Evolutionary conservation across 2,329 filamentous ascomycete species (phyloP), one percentile per base, ranked within the genome.

Genomic region (Alternaria rosae): DNA sequence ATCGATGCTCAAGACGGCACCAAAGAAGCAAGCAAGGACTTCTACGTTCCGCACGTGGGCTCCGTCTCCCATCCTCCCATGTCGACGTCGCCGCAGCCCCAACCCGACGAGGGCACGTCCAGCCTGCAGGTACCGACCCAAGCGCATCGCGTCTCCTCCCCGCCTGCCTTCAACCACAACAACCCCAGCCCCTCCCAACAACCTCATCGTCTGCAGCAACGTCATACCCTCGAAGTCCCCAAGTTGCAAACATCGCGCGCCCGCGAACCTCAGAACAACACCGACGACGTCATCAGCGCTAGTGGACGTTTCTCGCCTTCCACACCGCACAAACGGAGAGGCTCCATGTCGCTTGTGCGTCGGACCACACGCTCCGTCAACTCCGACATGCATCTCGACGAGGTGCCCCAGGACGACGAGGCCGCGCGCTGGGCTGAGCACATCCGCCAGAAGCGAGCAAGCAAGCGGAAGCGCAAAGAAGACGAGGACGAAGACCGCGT

Each of bases 371-470:
- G 93, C 65, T 96, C 93, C 7, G 88, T 96, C 74, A 89, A 94
- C 72, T 95, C 93, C 2, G 94, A 98, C 71, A 83, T 89, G 72
- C 90, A 92, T 51, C 85, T 92, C 35, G 94, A 98, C 69, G 94
- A 97, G 70, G 83, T 94, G 20, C 85, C 89, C 3, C 92, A 91
- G 17, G 94, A 98, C 75, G 94, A 97, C 71, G 94, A 98, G 75
- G 93, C 94, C 38, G 86, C 92, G 60, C 88, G 93, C 58, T 98
- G 93, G 92, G 92, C 95, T 28, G 95, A 99, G 79, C 92, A 92
- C 38, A 94, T 97, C 73, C 90, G 92, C 71, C 92, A 97, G 76
- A 97, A 96, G 82, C 86, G 94, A 66, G 94, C 94, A 8, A 96
- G 91, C 79, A 95, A 94, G 83, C 87, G 92, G 77, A 91, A 89